Base-by-base conservation (phyloP, 2,329 filamentous ascomycete species). In the Penicillium sp. region DNA sequence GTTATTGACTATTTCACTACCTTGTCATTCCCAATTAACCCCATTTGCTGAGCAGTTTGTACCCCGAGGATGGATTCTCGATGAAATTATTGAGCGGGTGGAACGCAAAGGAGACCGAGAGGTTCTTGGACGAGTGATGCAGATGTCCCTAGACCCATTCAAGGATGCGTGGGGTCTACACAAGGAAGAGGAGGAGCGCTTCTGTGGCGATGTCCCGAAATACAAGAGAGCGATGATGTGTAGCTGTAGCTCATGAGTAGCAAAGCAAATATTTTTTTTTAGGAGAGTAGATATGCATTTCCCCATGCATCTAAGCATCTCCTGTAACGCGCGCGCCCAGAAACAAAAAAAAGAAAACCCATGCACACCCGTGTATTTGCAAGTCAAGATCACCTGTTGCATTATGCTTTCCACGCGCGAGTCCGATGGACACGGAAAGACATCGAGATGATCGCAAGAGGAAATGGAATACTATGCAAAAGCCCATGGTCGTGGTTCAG, bases 61-160 rank as follows among this genome's bases (percentile, higher is more conserved):
- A 0, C 87, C 92, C 0, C 77, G 88, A 31, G 82, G 84, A 12
- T 98, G 90, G 89, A 78, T 98, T 35, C 72, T 98, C 13, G 90
- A 96, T 60, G 92, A 98, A 64, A 63, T 98, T 10, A 96, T 98
- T 50, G 78, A 84, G 30, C 77, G 86, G 7, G 89, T 96, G 0
- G 87, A 96, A 64, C 85, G 85, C 60, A 79, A 82, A 35, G 79
- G 80, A 2, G 89, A 98, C 56, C 74, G 85, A 38, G 82, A 88
- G 6, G 80, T 96, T 23, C 62, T 98, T 30, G 71, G 77, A 9
- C 74, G 82, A 18, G 73, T 92, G 15, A 86, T 94, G 82, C 77
- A 86, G 30, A 84, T 96, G 80, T 78, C 81, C 2, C 67, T 90
- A 27, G 73, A 86, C 54, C 92, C 92, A 0, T 98, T 95, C 55